These are phyloP conservation scores for Wickerhamomyces xylosicus DNA, from an alignment of 805 yeast species.

Conservation along the genomic window DNA sequence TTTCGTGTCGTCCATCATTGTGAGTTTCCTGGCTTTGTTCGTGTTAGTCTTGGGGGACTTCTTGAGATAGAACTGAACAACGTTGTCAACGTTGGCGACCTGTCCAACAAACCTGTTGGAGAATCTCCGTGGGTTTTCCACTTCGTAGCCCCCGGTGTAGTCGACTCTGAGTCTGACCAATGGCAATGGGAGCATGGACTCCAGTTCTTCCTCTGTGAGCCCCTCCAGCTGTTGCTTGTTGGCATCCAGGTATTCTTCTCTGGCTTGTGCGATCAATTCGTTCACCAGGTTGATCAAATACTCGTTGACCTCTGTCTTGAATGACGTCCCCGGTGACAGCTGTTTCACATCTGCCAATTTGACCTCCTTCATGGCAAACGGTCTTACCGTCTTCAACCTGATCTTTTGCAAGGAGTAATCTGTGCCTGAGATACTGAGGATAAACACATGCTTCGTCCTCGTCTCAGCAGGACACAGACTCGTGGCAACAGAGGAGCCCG, in stretches of 20 bases:
- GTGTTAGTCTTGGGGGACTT: slow-evolving; percentile 15
- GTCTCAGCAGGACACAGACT: slow-evolving; percentile 81
- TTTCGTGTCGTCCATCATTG: not conserved
- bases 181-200: slow-evolving; percentile 61
- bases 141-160: slow-evolving; percentile 82
- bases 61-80: slow-evolving; percentile 58
- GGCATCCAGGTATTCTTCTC: slow-evolving; percentile 32
- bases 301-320: slow-evolving; percentile 47
- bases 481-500: slow-evolving; percentile 93
- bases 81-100: slow-evolving; percentile 87
- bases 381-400: slow-evolving; percentile 62
- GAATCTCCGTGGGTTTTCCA: slow-evolving; percentile 83
- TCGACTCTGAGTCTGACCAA: slow-evolving; percentile 76
- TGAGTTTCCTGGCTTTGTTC: slow-evolving; percentile 3
- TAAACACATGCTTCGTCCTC: slow-evolving; percentile 60
- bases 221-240: slow-evolving; percentile 11
- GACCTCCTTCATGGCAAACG: slow-evolving; percentile 68
- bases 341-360: slow-evolving; percentile 39
- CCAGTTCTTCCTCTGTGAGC: slow-evolving; percentile 15
- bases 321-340: slow-evolving; percentile 49
- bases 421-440: slow-evolving; percentile 53
- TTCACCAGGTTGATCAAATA: slow-evolving; percentile 60
- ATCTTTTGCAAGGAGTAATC: slow-evolving; percentile 50
- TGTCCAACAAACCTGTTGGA: slow-evolving; percentile 84
- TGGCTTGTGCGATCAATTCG: slow-evolving; percentile 49